Evolutionary conservation across 1,284 basidiomycete species (phyloP).

Genomic region (Exobasidium cylindrosporum): DNA sequence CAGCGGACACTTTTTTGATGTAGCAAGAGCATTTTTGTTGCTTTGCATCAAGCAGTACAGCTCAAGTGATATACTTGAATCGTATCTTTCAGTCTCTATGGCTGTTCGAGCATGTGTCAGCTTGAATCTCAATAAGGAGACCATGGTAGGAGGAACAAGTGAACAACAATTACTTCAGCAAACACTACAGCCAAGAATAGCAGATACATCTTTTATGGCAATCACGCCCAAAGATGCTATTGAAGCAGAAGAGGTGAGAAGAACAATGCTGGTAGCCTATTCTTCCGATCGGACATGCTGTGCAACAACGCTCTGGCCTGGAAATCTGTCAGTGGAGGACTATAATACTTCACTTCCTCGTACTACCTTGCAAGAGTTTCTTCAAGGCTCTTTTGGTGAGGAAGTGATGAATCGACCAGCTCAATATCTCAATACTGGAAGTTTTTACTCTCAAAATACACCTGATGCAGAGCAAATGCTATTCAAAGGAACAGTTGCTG

Average conservation of each 20-base stretch:
- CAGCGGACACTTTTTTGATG: constrained; percentile 23
- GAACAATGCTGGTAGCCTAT: not conserved
- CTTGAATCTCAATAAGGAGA: constrained; percentile 8
- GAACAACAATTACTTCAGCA: constrained; percentile 6
- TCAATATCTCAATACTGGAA: not conserved
- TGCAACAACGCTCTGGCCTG: not conserved
- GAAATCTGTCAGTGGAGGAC: not conserved
- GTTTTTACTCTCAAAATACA: not conserved
- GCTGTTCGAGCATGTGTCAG: not conserved
- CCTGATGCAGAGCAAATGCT: not conserved
- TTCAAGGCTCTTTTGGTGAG: not conserved
- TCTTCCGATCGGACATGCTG: not conserved
- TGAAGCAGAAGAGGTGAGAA: constrained; percentile 2
- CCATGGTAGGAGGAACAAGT: not conserved
- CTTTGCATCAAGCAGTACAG: constrained; percentile 37
- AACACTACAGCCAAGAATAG: not conserved
- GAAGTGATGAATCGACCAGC: not conserved
- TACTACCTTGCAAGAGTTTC: not conserved
- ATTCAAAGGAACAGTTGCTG: constrained; percentile 1
- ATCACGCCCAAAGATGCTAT: constrained; percentile 1
- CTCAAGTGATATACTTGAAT: constrained; percentile 33
- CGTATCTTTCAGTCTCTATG: constrained; percentile 27
- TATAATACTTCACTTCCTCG: not conserved
- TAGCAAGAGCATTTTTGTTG: constrained; percentile 27
- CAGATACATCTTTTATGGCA: constrained; percentile 1